phyloP scores from a whole-genome alignment of 257 asterid genomes.

The Solanum pimpinellifolium region DNA sequence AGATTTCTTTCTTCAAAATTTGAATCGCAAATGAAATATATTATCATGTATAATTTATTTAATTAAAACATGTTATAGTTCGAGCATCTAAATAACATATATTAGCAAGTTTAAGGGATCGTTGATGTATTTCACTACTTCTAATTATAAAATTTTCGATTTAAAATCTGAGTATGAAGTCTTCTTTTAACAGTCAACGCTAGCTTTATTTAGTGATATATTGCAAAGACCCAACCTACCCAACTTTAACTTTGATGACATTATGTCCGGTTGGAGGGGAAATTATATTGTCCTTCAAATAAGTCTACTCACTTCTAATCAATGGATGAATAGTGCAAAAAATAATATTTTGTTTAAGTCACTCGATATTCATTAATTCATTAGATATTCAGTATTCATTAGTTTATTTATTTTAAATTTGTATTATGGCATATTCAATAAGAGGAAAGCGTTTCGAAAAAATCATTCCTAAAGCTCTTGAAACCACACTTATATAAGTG shows the following conservation, averaged over 20 bases:
- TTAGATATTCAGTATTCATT: neutral
- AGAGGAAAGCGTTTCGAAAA: neutral
- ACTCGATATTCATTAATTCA: neutral
- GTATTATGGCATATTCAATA: neutral
- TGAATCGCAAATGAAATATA: neutral
- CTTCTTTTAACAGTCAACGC: rapidly evolving
- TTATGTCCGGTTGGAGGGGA: neutral
- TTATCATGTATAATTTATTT: neutral
- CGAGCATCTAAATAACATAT: neutral
- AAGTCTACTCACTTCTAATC: neutral
- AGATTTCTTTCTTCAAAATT: neutral
- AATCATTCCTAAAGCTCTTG: neutral
- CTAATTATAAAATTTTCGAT: neutral
- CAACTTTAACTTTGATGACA: neutral
- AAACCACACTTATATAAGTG: neutral
- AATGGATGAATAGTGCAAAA: neutral
- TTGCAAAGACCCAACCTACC: neutral
- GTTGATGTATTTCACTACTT: neutral
- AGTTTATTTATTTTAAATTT: neutral
- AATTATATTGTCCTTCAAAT: neutral
- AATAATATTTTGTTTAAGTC: neutral
- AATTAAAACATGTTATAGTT: neutral
- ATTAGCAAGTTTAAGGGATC: neutral
- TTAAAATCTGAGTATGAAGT: neutral
- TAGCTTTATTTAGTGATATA: neutral